Evolutionary conservation across 176 grass and related monocot species (phyloP).

Genomic region (Alloteropsis semialata): DNA sequence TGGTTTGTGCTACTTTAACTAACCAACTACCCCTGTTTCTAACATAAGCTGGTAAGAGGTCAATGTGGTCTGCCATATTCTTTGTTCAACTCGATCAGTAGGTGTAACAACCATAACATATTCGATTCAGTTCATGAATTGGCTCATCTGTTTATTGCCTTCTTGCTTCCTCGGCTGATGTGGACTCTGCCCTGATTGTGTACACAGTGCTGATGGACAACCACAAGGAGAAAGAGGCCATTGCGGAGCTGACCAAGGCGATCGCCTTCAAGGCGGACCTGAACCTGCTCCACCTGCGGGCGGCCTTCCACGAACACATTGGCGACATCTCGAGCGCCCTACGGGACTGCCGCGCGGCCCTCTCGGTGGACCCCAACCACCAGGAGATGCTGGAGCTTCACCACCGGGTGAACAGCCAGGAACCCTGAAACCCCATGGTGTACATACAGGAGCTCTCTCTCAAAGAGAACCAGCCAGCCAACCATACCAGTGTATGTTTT

Average conservation of each 20-base stretch:
- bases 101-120: constrained; percentile 39
- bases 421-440: constrained; percentile 58
- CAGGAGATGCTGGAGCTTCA: constrained; percentile 99
- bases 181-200: not conserved
- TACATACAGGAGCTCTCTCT: constrained; percentile 44
- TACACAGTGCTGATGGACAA: constrained; percentile 95
- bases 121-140: constrained; percentile 14
- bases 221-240: constrained; percentile 96
- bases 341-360: constrained; percentile 78
- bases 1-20: constrained; percentile 34
- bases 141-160: constrained; percentile 31
- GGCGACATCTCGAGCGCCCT: constrained; percentile 77
- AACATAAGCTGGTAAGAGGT: constrained; percentile 34
- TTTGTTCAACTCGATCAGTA: constrained; percentile 33
- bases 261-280: constrained; percentile 95
- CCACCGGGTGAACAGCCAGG: constrained; percentile 92
- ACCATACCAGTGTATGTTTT: constrained; percentile 59
- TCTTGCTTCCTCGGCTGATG: not conserved
- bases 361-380: constrained; percentile 95
- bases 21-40: constrained; percentile 38
- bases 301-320: constrained; percentile 89
- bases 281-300: constrained; percentile 88
- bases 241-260: constrained; percentile 79
- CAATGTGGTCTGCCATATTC: constrained; percentile 35
- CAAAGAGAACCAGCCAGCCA: constrained; percentile 16